Percentiles rank a stretch among this genome's conserved stretches.
These are phyloP conservation scores for Epichloe sylvatica DNA, from an alignment of 2,329 filamentous ascomycete species.

Conservation along the genomic window DNA sequence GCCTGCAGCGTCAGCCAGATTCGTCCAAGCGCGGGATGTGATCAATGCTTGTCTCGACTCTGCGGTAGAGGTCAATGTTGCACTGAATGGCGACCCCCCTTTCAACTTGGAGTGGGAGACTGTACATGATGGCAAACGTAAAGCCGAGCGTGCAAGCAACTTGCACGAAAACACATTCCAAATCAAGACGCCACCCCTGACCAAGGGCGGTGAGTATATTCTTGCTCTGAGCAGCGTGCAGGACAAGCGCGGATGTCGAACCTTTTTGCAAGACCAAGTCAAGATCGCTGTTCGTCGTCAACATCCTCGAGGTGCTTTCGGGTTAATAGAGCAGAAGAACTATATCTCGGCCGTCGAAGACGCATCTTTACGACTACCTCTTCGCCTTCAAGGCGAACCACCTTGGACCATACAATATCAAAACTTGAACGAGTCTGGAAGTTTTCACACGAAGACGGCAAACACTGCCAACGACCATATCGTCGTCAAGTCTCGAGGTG, in stretches of 20 bases:
- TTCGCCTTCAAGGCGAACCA: slow-evolving; percentile 71
- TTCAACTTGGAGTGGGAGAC: slow-evolving; percentile 89
- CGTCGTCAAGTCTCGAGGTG: slow-evolving; percentile 51
- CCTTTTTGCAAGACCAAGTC: slow-evolving; percentile 64
- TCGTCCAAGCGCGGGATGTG: slow-evolving; percentile 39
- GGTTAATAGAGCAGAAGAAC: slow-evolving; percentile 67
- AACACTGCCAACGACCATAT: slow-evolving; percentile 53
- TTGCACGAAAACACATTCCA: slow-evolving; percentile 51
- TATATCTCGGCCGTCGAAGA: slow-evolving; percentile 64
- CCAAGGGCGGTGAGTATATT: slow-evolving; percentile 78
- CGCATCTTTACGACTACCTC: slow-evolving; percentile 57
- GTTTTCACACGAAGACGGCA: slow-evolving; percentile 34
- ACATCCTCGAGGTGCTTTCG: slow-evolving; percentile 75
- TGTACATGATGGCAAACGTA: slow-evolving; percentile 75
- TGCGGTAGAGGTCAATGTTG: slow-evolving; percentile 57
- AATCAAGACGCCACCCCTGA: slow-evolving; percentile 62
- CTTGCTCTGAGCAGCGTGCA: slow-evolving; percentile 74
- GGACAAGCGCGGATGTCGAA: slow-evolving; percentile 80
- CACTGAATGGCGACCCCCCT: slow-evolving; percentile 67
- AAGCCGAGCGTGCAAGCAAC: slow-evolving; percentile 48
- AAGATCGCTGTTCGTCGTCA: slow-evolving; percentile 81
- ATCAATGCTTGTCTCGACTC: slow-evolving; percentile 73
- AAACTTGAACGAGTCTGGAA: slow-evolving; percentile 43
- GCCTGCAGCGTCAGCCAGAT: slow-evolving; percentile 71
- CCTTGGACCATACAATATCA: slow-evolving; percentile 74